Conservation (phyloP, 371 early-diverging fungal genomes). For the Mortierella polycephala region DNA sequence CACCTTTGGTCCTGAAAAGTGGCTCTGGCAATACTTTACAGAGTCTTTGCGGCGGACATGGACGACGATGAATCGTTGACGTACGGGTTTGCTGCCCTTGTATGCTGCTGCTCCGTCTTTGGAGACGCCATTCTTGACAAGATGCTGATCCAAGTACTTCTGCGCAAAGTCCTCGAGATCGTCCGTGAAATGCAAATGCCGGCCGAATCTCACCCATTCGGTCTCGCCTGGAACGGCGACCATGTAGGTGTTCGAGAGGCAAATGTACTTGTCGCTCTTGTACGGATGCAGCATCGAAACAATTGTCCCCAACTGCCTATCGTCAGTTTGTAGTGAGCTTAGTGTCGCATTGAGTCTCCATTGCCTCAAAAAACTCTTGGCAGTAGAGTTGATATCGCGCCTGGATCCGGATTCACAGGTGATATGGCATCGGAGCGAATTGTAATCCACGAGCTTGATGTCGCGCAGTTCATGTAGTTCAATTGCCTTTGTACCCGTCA, state of each 20-base stretch:
- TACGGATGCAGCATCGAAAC: slow-evolving; percentile 7
- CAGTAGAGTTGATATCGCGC: slow-evolving; percentile 33
- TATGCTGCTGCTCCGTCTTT: neutral
- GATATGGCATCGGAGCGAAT: slow-evolving; percentile 24
- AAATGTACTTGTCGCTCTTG: slow-evolving; percentile 21
- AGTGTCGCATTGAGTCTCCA: slow-evolving; percentile 35
- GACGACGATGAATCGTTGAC: slow-evolving; percentile 27
- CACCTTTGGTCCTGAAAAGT: slow-evolving; percentile 21
- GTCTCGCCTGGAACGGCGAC: slow-evolving; percentile 33
- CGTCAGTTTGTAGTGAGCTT: slow-evolving; percentile 5
- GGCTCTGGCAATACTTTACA: slow-evolving; percentile 28
- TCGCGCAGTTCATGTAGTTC: slow-evolving; percentile 32
- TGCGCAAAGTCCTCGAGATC: slow-evolving; percentile 36
- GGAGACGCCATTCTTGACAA: slow-evolving; percentile 1
- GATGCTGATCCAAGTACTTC: slow-evolving; percentile 18
- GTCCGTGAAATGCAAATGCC: slow-evolving; percentile 32
- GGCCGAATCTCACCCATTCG: slow-evolving; percentile 48
- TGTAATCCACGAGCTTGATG: slow-evolving; percentile 7
- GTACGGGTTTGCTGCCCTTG: neutral
- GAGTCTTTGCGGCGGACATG: slow-evolving; percentile 49
- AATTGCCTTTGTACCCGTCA: slow-evolving; percentile 24
- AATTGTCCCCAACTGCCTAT: slow-evolving; percentile 16
- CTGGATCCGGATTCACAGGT: slow-evolving; percentile 51
- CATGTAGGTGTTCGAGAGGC: slow-evolving; percentile 47
- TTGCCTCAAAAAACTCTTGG: slow-evolving; percentile 41